Conservation (phyloP, 1,139 yeast genomes). For the Blastobotrys raffinosifermentans region DNA sequence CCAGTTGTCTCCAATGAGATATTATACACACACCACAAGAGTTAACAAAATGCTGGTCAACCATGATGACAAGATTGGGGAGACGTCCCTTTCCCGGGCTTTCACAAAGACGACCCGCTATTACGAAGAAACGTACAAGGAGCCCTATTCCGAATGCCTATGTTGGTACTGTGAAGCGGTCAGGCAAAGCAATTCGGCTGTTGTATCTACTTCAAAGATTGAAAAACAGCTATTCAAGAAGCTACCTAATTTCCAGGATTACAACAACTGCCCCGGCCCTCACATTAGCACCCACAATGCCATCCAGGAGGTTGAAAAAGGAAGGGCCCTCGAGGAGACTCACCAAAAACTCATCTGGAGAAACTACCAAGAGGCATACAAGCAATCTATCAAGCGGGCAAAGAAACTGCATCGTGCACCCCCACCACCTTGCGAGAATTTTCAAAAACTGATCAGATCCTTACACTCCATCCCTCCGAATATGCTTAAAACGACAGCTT, state of each 20-base stretch:
- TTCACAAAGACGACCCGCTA: slow-evolving; percentile 26
- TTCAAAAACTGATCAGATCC: too few relatives aligned
- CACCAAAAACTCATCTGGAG: slow-evolving; percentile 3
- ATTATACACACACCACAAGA: slow-evolving; percentile 25
- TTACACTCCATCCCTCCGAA: too few relatives aligned
- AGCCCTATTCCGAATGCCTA: slow-evolving; percentile 31
- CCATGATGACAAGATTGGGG: slow-evolving; percentile 34
- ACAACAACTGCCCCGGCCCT: neutral
- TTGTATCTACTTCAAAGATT: slow-evolving; percentile 5
- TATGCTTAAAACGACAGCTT: too few relatives aligned
- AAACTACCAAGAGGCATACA: slow-evolving; percentile 7
- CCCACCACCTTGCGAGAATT: too few relatives aligned
- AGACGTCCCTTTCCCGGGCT: slow-evolving; percentile 22
- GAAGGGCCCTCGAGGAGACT: slow-evolving; percentile 1
- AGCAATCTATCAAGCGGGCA: slow-evolving; percentile 10
- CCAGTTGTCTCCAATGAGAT: slow-evolving; percentile 30
- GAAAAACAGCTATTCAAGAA: neutral
- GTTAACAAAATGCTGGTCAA: slow-evolving; percentile 23
- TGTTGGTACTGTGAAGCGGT: slow-evolving; percentile 31
- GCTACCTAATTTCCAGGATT: neutral
- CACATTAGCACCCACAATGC: slow-evolving; percentile 21
- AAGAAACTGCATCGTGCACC: slow-evolving; percentile 10
- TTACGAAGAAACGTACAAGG: slow-evolving; percentile 23
- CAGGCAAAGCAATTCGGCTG: slow-evolving; percentile 15
- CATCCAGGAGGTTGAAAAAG: slow-evolving; percentile 7